Percentiles rank a stretch among this genome's conserved stretches.
phyloP scores from a whole-genome alignment of 192 early-diverging fungal genomes.

The Chytriomyces hyalinus region DNA sequence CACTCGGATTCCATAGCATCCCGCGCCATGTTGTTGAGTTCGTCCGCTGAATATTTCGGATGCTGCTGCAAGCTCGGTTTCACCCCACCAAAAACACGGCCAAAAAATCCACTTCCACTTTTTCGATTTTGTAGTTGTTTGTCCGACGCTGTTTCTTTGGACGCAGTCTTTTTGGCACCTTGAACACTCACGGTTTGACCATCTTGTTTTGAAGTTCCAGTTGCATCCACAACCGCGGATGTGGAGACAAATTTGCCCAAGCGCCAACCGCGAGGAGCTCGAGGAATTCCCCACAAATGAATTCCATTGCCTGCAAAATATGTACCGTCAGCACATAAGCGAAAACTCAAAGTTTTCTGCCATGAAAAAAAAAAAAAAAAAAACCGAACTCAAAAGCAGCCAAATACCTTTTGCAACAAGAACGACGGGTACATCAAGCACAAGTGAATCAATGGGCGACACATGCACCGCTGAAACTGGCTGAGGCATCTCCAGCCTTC shows the following conservation, averaged over 20 bases:
- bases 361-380: not conserved
- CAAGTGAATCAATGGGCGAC: not conserved
- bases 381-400: not conserved
- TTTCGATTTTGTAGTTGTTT: not conserved
- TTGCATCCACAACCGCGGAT: not conserved
- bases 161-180: not conserved
- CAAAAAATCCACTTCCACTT: conserved; percentile 5
- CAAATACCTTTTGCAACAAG: conserved; percentile 15
- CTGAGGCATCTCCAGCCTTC: not conserved
- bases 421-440: conserved; percentile 28
- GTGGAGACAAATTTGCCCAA: conserved; percentile 15
- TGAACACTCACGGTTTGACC: not conserved
- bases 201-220: not conserved
- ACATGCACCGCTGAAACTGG: conserved; percentile 19
- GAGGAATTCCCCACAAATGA: conserved; percentile 25
- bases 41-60: conserved; percentile 31
- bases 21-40: conserved; percentile 23
- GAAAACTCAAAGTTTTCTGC: not conserved
- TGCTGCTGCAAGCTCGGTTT: conserved; percentile 24
- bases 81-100: not conserved
- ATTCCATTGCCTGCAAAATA: not conserved
- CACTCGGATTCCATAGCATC: conserved; percentile 21
- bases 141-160: not conserved
- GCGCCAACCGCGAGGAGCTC: conserved; percentile 29
- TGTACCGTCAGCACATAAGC: not conserved